Evolutionary conservation across 2,329 filamentous ascomycete genomes (phyloP).

Genomic region (Trichoderma guizhouense): DNA sequence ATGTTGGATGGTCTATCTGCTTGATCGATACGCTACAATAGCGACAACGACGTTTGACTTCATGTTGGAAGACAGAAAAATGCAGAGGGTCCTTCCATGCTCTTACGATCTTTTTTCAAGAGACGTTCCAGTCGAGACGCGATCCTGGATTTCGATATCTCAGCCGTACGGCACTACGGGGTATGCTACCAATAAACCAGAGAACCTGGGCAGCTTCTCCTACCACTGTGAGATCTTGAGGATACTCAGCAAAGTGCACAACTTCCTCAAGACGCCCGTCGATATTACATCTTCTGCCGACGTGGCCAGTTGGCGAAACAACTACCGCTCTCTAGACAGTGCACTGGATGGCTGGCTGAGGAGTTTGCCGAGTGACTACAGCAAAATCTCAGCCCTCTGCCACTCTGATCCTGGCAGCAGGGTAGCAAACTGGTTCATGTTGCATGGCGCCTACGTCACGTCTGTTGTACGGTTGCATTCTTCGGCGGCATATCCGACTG

Average conservation of each 20-base stretch:
- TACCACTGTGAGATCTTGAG: constrained; percentile 45
- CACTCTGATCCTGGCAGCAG: constrained; percentile 44
- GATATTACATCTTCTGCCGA: constrained; percentile 38
- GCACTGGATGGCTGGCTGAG: constrained; percentile 42
- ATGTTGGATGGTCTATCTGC: constrained; percentile 45
- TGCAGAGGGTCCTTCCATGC: constrained; percentile 41
- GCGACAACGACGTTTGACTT: constrained; percentile 42
- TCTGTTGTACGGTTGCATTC: constrained; percentile 44
- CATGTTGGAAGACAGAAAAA: constrained; percentile 38
- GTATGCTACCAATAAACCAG: constrained; percentile 36
- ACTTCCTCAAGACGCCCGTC: constrained; percentile 40
- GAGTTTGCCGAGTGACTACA: constrained; percentile 43
- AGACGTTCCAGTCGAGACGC: constrained; percentile 42
- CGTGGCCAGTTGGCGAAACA: constrained; percentile 41
- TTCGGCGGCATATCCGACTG: constrained; percentile 41
- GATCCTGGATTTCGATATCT: constrained; percentile 28
- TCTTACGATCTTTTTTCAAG: constrained; percentile 45
- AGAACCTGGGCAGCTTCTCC: constrained; percentile 44
- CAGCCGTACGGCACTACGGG: constrained; percentile 26
- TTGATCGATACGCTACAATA: constrained; percentile 44
- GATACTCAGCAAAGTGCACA: constrained; percentile 42
- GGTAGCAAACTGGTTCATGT: constrained; percentile 46
- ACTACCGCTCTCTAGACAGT: constrained; percentile 38
- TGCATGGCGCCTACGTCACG: constrained; percentile 45
- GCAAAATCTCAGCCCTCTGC: constrained; percentile 43